Evolutionary conservation across 345 rosid genomes (phyloP).

Genomic region (Brassica juncea): DNA sequence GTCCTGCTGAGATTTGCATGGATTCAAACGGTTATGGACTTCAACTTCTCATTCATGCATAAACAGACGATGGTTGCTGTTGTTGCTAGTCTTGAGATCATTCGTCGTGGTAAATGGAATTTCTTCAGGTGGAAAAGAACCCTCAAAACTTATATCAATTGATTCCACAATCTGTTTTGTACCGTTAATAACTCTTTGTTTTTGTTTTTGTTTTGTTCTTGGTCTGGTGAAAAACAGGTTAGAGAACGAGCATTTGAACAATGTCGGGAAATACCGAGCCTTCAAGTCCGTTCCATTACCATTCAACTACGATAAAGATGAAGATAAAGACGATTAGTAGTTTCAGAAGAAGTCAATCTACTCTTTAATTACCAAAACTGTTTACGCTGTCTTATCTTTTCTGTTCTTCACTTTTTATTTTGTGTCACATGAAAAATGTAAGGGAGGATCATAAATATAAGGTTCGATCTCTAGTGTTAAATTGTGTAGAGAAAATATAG

Average conservation of each 20-base stretch:
- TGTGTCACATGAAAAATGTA: no score
- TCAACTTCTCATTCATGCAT: neutral
- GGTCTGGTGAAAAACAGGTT: neutral
- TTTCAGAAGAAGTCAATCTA: neutral
- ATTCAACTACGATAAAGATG: neutral
- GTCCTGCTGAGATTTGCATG: neutral
- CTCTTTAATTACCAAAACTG: neutral
- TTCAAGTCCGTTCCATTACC: neutral
- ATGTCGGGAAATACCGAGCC: neutral
- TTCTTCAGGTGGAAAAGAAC: neutral
- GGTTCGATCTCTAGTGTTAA: no score
- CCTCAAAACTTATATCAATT: neutral
- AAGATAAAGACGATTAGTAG: neutral
- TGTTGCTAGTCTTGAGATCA: neutral
- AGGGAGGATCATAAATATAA: no score
- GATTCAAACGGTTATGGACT: neutral
- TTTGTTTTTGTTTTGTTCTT: neutral
- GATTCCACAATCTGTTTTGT: neutral
- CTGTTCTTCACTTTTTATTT: no score
- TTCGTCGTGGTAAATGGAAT: neutral
- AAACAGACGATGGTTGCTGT: neutral
- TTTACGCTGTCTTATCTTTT: neutral
- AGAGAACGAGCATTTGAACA: neutral
- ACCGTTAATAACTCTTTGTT: neutral
- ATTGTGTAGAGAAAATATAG: no score